Evolutionary conservation across 2,329 filamentous ascomycete species (phyloP).

Genomic region (Zymoseptoria ardabiliae): DNA sequence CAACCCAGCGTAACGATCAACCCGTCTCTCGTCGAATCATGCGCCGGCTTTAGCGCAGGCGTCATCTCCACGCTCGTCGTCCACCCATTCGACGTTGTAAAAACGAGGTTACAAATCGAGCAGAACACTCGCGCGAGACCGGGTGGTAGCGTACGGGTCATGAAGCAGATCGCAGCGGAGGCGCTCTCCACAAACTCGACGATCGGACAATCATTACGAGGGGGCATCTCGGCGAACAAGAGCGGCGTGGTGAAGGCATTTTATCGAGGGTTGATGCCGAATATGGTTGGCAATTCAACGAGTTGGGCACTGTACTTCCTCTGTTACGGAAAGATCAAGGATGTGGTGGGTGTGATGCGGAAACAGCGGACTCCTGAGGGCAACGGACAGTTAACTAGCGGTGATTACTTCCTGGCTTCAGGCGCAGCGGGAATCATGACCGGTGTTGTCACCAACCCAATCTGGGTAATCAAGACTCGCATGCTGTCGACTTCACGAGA

Average conservation of each 20-base stretch:
- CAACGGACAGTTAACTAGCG: constrained; percentile 45
- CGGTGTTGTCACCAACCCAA: constrained; percentile 79
- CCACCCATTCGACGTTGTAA: constrained; percentile 91
- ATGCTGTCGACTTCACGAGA: constrained; percentile 81
- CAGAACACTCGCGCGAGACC: constrained; percentile 15
- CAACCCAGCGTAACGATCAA: constrained; percentile 51
- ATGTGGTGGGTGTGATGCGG: constrained; percentile 36
- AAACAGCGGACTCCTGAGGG: constrained; percentile 29
- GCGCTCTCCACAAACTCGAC: constrained; percentile 10
- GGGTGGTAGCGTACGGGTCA: constrained; percentile 22
- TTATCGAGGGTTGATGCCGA: constrained; percentile 84
- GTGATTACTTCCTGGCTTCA: constrained; percentile 76
- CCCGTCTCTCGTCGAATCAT: constrained; percentile 74
- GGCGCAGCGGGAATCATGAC: constrained; percentile 64
- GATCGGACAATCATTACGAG: constrained; percentile 1
- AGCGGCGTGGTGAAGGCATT: constrained; percentile 47
- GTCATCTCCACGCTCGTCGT: constrained; percentile 77
- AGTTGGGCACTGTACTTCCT: constrained; percentile 94
- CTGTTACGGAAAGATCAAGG: constrained; percentile 56
- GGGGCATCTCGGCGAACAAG: constrained; percentile 3
- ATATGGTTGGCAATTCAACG: constrained; percentile 80
- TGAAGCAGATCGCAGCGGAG: constrained; percentile 24
- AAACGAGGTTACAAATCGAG: constrained; percentile 75
- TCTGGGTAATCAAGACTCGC: constrained; percentile 97
- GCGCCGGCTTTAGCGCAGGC: constrained; percentile 85